Percentiles rank a stretch among this genome's conserved stretches.
phyloP scores from a whole-genome alignment of 2,329 filamentous ascomycete genomes.

The Monosporascus sp. region DNA sequence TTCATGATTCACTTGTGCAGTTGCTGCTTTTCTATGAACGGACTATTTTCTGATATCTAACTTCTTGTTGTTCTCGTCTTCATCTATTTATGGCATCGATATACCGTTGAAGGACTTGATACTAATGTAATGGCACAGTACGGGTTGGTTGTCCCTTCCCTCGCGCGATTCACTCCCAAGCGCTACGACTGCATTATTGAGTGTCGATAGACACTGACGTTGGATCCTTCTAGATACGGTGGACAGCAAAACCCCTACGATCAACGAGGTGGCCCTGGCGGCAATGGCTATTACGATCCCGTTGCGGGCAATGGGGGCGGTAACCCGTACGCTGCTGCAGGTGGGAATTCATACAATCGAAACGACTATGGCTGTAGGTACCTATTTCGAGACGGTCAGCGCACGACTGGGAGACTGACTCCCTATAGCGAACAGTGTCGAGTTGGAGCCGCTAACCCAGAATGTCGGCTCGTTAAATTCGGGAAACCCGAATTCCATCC shows the following conservation, averaged over 20 bases:
- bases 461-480: conserved; percentile 41
- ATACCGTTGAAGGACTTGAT: conserved; percentile 4
- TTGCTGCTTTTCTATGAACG: not conserved
- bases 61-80: conserved; percentile 16
- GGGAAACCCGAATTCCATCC: conserved; percentile 66
- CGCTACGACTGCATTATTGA: conserved; percentile 5
- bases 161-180: not conserved
- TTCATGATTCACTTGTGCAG: not conserved
- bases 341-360: not conserved
- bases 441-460: conserved; percentile 63
- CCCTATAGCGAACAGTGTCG: conserved; percentile 47
- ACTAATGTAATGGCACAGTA: conserved; percentile 44
- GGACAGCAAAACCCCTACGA: conserved; percentile 53
- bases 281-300: not conserved
- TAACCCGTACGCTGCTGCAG: conserved; percentile 3
- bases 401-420: conserved; percentile 6
- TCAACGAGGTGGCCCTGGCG: conserved; percentile 36
- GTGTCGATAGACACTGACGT: conserved; percentile 24
- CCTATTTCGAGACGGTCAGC: not conserved
- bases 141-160: conserved; percentile 40
- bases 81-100: conserved; percentile 5
- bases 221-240: conserved; percentile 42
- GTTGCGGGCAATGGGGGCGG: conserved; percentile 28
- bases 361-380: conserved; percentile 36
- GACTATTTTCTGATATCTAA: conserved; percentile 2